These are phyloP conservation scores for Megacollybia marginata DNA, from an alignment of 768 basidiomycete species.

Conservation along the genomic window DNA sequence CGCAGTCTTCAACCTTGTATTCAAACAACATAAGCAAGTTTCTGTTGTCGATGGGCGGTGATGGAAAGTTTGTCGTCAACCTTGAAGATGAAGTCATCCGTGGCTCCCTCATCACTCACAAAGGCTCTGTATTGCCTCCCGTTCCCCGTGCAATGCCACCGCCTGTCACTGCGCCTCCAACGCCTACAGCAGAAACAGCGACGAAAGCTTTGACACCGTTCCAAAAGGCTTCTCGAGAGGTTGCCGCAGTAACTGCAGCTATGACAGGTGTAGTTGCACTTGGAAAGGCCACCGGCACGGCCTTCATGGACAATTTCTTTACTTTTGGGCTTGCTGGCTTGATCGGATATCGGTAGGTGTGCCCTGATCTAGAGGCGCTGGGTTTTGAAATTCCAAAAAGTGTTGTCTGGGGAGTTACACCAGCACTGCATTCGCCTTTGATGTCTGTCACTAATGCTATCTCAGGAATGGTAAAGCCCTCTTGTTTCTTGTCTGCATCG, in stretches of 20 bases:
- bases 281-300: slow-evolving; percentile 72
- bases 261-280: slow-evolving; percentile 69
- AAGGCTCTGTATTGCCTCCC: slow-evolving; percentile 59
- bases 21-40: slow-evolving; percentile 92
- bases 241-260: slow-evolving; percentile 64
- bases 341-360: slow-evolving; percentile 56
- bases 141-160: slow-evolving; percentile 62
- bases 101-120: slow-evolving; percentile 68
- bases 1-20: slow-evolving; percentile 83
- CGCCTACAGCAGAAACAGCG: slow-evolving; percentile 36
- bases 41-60: slow-evolving; percentile 67
- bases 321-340: slow-evolving; percentile 82
- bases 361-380: not conserved
- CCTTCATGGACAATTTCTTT: slow-evolving; percentile 86
- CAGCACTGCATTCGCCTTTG: slow-evolving; percentile 81
- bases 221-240: slow-evolving; percentile 74
- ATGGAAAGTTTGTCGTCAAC: slow-evolving; percentile 57
- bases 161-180: slow-evolving; percentile 44
- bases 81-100: slow-evolving; percentile 80
- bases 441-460: slow-evolving; percentile 92
- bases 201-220: slow-evolving; percentile 74
- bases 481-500: not conserved
- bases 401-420: slow-evolving; percentile 86
- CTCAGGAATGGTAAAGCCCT: slow-evolving; percentile 45
- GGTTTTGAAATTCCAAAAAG: slow-evolving; percentile 23